Base-by-base conservation (phyloP, 225 moss, liverwort and hornwort species). In the Takakia lepidozioides region DNA sequence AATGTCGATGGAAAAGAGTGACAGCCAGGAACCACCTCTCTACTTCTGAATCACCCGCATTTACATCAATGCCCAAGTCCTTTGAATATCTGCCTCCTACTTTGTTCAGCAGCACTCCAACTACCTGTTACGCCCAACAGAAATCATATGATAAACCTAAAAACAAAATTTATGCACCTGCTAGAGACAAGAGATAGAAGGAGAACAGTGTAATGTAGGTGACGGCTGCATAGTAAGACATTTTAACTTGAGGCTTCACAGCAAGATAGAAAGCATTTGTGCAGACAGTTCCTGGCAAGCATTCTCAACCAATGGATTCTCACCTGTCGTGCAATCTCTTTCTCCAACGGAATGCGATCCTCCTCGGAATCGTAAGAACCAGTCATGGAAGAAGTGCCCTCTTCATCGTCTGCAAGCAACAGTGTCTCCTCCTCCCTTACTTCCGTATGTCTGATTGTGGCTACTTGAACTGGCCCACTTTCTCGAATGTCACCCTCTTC, bases 21-120 rank as follows among this genome's bases (percentile, higher is more conserved):
- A 69, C 69, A 52, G 65, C 69, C 29, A 69, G 41, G 43, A 75
- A 75, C 74, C 69, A 75, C 37, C 57, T 57, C 46, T 75, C 74
- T 49, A 75, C 74, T 54, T 74, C 74, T 15, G 43, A 56, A 28
- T 69, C 74, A 28, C 69, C 65, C 45, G 38, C 46, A 36, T 75
- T 57, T 43, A 75, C 43, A 34, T 75, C 47, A 35, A 75, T 55
- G 7, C 69, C 74, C 38, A 69, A 30, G 39, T 75, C 69, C 25
- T 19, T 50, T 16, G 74, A 69, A 52, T 74, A 69, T 36, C 64
- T 60, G 27, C 74, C 69, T 61, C 74, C 57, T 30, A 64, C 53
- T 65, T 65, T 57, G 57, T 35, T 57, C 60, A 69, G 42, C 52
- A 74, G 65, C 57, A 61, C 58, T 23, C 54, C 51, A 8, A 57